These are phyloP conservation scores for Boletus sensibilis DNA, from an alignment of 768 basidiomycete genomes.

Conservation along the genomic window DNA sequence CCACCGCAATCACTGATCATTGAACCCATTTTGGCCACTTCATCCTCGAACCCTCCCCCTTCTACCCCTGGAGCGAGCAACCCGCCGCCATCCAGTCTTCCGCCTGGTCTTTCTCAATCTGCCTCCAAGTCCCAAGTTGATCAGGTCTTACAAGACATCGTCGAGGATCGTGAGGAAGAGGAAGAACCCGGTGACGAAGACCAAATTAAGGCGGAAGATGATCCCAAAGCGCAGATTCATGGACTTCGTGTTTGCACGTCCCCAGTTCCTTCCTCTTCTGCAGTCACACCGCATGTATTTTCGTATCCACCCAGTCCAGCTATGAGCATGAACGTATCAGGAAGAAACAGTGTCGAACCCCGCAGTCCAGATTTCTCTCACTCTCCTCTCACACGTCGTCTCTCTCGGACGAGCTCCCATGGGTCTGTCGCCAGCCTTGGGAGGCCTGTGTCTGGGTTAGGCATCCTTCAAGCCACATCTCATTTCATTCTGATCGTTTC, in stretches of 20 bases:
- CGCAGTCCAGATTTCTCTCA: constrained; percentile 25
- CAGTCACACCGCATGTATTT: constrained; percentile 26
- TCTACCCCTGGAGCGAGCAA: constrained; percentile 25
- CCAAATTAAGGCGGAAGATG: constrained; percentile 16
- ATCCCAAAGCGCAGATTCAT: constrained; percentile 43
- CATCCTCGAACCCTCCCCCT: constrained; percentile 23
- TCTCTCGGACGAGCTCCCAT: constrained; percentile 26
- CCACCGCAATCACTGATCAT: constrained; percentile 35
- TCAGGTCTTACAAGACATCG: constrained; percentile 54
- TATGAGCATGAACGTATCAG: constrained; percentile 13
- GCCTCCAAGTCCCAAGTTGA: constrained; percentile 25
- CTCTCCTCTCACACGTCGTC: constrained; percentile 21
- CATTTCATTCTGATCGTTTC: not conserved
- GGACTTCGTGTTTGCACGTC: constrained; percentile 56
- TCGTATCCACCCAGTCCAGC: constrained; percentile 24
- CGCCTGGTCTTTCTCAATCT: constrained; percentile 32
- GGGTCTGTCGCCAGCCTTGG: constrained; percentile 28
- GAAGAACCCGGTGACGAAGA: constrained; percentile 35
- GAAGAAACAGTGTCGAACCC: constrained; percentile 25
- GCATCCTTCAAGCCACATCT: not conserved
- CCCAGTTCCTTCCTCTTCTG: constrained; percentile 32
- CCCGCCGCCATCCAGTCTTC: constrained; percentile 40
- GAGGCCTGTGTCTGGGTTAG: constrained; percentile 28
- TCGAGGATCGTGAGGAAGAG: constrained; percentile 48
- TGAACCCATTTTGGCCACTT: constrained; percentile 50